These are phyloP conservation scores for Sistotremastrum niveocremeum DNA, from an alignment of 768 basidiomycete genomes.

Conservation along the genomic window DNA sequence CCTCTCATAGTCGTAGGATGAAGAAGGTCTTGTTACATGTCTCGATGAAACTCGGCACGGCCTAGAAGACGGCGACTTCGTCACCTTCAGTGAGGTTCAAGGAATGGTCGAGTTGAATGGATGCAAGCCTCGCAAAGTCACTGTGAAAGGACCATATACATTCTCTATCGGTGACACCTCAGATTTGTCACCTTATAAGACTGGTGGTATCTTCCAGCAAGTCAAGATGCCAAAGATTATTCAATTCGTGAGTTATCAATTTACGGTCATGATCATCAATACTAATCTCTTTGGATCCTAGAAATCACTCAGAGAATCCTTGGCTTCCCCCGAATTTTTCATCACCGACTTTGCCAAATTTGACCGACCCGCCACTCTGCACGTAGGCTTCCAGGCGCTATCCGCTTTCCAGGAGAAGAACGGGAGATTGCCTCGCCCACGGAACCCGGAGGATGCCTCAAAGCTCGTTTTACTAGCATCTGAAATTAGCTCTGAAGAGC, in stretches of 20 bases:
- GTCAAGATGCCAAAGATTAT: constrained; percentile 98
- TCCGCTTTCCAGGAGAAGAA: constrained; percentile 57
- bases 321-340: constrained; percentile 72
- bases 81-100: constrained; percentile 91
- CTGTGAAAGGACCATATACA: constrained; percentile 95
- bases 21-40: constrained; percentile 89
- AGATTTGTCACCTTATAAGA: constrained; percentile 57
- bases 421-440: constrained; percentile 63
- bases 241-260: constrained; percentile 59
- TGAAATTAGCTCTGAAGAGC: constrained; percentile 56
- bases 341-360: constrained; percentile 97
- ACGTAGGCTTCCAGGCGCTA: constrained; percentile 90
- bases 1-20: constrained; percentile 33
- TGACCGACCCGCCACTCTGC: constrained; percentile 80
- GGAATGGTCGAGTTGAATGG: constrained; percentile 88
- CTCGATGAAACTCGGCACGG: constrained; percentile 96
- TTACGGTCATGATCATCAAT: not conserved
- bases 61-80: constrained; percentile 96
- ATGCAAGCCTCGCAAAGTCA: constrained; percentile 81
- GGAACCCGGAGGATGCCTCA: constrained; percentile 70
- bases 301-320: constrained; percentile 89
- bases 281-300: constrained; percentile 18
- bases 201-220: constrained; percentile 92
- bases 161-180: constrained; percentile 92
- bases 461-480: constrained; percentile 64